A percentile compares a stretch with the other conserved stretches of the same genome.
These are phyloP conservation scores for Tulasnella sp. DNA, from an alignment of 768 basidiomycete genomes.

Conservation along the genomic window DNA sequence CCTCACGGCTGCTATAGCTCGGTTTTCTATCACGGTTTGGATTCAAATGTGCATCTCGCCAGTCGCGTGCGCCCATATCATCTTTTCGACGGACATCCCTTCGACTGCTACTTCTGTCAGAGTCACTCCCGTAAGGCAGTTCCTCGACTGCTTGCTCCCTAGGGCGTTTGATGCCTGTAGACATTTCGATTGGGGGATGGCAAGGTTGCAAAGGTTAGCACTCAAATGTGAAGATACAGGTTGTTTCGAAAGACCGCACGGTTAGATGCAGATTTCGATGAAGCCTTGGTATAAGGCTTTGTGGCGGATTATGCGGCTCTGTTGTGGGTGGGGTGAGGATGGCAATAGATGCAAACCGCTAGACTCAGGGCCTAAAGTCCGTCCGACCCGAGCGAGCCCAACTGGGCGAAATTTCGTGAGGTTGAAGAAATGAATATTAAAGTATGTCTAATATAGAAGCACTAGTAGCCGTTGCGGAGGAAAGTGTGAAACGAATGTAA, in stretches of 20 bases:
- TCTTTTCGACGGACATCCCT: constrained; percentile 5
- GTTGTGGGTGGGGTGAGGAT: too few species aligned
- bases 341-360: too few species aligned
- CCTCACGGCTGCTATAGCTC: constrained; percentile 17
- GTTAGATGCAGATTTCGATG: constrained; percentile 12
- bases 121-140: constrained; percentile 15
- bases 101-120: neutral
- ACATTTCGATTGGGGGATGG: constrained; percentile 10
- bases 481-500: neutral
- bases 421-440: too few species aligned
- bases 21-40: constrained; percentile 17
- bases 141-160: constrained; percentile 7
- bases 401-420: too few species aligned
- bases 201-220: constrained; percentile 11
- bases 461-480: too few species aligned
- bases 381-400: too few species aligned
- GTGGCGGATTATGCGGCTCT: neutral
- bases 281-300: neutral
- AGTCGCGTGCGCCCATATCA: constrained; percentile 43
- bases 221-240: constrained; percentile 3
- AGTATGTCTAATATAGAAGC: too few species aligned
- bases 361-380: too few species aligned
- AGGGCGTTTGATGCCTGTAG: constrained; percentile 15
- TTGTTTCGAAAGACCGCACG: constrained; percentile 16
- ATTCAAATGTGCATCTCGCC: constrained; percentile 58